Evolutionary conservation across 352 stramenopile species (phyloP).

Genomic region (Sclerospora graminicola): DNA sequence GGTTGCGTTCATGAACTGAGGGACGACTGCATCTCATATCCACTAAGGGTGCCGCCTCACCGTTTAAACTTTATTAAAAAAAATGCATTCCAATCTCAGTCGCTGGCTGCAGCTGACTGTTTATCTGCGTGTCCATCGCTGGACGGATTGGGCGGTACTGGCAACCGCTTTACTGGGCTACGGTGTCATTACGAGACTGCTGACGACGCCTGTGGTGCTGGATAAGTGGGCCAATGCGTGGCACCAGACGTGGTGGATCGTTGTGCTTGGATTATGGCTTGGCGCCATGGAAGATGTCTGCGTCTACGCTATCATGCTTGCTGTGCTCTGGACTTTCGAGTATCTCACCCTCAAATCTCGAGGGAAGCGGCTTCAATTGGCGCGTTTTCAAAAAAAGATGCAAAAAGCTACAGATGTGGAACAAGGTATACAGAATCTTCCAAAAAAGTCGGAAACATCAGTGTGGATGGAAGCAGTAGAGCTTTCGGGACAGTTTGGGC

Average conservation of each 20-base stretch:
- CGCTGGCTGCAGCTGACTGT: conserved; percentile 25
- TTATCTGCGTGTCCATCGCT: conserved; percentile 33
- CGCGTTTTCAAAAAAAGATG: conserved; percentile 2
- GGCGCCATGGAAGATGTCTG: conserved; percentile 41
- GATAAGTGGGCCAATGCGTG: conserved; percentile 48
- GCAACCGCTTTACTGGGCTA: conserved; percentile 19
- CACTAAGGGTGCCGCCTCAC: too few relatives aligned
- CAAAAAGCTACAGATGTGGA: conserved; percentile 9
- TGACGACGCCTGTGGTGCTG: conserved; percentile 18
- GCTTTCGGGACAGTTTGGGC: conserved; percentile 18
- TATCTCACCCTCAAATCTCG: conserved; percentile 16
- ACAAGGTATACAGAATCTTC: too few relatives aligned
- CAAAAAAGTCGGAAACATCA: neutral
- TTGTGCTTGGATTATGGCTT: conserved; percentile 23
- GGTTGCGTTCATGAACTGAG: too few relatives aligned
- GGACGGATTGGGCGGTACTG: conserved; percentile 34
- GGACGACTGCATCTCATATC: too few relatives aligned
- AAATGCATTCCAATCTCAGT: conserved; percentile 11
- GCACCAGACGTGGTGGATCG: conserved; percentile 27
- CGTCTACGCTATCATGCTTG: conserved; percentile 20
- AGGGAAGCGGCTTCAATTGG: conserved; percentile 2
- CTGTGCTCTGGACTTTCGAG: conserved; percentile 28
- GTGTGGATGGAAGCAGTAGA: conserved; percentile 11
- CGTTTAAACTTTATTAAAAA: too few relatives aligned
- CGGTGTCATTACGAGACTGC: conserved; percentile 21